phyloP scores from a whole-genome alignment of 495 filamentous ascomycete genomes.

The Trichocladium antarcticum region DNA sequence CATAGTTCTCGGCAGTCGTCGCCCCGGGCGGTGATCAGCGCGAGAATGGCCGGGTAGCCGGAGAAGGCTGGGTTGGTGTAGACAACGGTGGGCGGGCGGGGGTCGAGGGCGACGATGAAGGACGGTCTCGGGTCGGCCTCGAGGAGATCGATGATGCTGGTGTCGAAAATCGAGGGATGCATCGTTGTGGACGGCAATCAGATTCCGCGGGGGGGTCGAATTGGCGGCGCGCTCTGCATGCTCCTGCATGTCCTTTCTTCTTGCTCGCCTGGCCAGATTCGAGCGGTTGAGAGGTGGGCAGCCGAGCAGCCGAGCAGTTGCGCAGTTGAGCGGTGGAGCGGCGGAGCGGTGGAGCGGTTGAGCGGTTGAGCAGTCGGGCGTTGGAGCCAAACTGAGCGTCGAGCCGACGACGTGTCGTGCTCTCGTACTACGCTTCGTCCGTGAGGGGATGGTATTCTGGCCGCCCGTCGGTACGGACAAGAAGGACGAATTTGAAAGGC shows the following conservation, averaged over 20 bases:
- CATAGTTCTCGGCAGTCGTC: constrained; percentile 20
- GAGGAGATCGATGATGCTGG: constrained; percentile 29
- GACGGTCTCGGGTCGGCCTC: constrained; percentile 33
- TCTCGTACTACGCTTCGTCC: too few relatives aligned
- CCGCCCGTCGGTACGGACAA: too few relatives aligned
- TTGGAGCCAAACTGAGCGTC: too few relatives aligned
- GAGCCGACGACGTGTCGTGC: too few relatives aligned
- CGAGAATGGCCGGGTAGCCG: constrained; percentile 10
- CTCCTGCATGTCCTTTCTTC: neutral
- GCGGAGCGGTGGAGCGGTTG: neutral
- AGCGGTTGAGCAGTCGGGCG: neutral
- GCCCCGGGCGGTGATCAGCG: constrained; percentile 11
- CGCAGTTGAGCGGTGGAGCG: too few relatives aligned
- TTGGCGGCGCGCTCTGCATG: constrained; percentile 7
- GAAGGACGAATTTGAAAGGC: too few relatives aligned
- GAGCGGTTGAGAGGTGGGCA: too few relatives aligned
- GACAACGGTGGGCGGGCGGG: constrained; percentile 23
- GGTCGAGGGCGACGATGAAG: constrained; percentile 27
- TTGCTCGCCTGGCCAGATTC: too few relatives aligned
- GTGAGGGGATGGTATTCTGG: too few relatives aligned
- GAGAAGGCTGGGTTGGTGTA: constrained; percentile 27
- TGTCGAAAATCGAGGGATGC: constrained; percentile 19
- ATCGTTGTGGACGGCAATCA: constrained; percentile 8
- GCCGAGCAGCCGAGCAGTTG: too few relatives aligned
- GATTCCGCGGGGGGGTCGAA: neutral